Percentiles rank a stretch among this genome's conserved stretches.
phyloP scores from a whole-genome alignment of 2,329 filamentous ascomycete species.

The Beauveria brongniartii region DNA sequence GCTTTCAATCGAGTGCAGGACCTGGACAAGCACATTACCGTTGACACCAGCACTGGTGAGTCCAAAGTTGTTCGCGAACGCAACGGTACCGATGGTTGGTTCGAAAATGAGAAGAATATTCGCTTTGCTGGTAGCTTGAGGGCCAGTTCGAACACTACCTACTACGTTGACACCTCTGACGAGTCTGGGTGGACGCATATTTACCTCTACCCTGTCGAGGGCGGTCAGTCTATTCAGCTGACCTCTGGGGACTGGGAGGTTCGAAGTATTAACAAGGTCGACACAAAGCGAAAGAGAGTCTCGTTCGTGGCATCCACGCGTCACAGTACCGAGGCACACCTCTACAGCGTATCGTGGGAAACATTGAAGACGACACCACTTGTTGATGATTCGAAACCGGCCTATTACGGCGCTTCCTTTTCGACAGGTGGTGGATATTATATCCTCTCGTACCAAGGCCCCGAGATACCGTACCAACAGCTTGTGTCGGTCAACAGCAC shows the following conservation, averaged over 20 bases:
- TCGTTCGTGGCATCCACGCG: constrained; percentile 59
- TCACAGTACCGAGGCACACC: constrained; percentile 58
- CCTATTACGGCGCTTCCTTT: constrained; percentile 57
- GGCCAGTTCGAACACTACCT: constrained; percentile 28
- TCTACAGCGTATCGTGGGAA: constrained; percentile 57
- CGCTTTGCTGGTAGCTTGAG: constrained; percentile 43
- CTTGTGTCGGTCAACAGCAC: constrained; percentile 50
- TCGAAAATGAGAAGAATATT: constrained; percentile 51
- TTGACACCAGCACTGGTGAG: constrained; percentile 38
- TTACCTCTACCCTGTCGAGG: constrained; percentile 53
- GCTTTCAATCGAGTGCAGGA: constrained; percentile 64
- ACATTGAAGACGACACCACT: constrained; percentile 47
- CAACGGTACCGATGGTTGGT: constrained; percentile 53
- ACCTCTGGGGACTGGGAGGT: constrained; percentile 62
- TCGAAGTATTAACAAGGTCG: constrained; percentile 48
- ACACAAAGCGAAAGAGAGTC: constrained; percentile 45
- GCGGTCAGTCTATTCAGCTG: constrained; percentile 47
- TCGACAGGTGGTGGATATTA: constrained; percentile 56
- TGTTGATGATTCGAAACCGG: constrained; percentile 51
- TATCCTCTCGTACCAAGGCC: constrained; percentile 56
- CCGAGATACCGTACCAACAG: constrained; percentile 62
- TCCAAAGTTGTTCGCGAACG: constrained; percentile 36
- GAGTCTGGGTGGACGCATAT: constrained; percentile 62
- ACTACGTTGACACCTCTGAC: constrained; percentile 61
- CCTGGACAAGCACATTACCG: constrained; percentile 51